Evolutionary conservation across 352 stramenopile genomes (phyloP).

Genomic region (Aphanomyces invadans): DNA sequence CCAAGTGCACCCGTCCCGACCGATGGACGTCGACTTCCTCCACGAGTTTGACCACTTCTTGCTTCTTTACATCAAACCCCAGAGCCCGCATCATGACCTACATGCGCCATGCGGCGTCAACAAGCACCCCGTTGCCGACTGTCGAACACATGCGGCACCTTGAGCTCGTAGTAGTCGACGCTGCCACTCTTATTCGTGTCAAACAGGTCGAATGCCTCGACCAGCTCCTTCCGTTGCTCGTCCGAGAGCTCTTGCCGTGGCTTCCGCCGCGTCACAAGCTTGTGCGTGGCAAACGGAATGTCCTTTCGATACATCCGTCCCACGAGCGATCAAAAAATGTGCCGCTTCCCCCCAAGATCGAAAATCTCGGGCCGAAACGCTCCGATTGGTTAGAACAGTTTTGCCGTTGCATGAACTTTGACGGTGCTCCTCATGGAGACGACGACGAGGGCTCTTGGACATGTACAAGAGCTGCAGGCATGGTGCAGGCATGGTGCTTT

Average conservation of each 20-base stretch:
- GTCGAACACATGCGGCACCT: no score
- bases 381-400: neutral
- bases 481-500: neutral
- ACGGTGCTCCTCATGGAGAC: no score
- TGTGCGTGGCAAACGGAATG: neutral
- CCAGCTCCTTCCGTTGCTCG: slow-evolving; percentile 85
- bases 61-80: slow-evolving; percentile 87
- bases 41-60: slow-evolving; percentile 81
- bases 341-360: neutral
- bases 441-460: no score
- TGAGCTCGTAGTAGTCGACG: slow-evolving; percentile 92
- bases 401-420: no score
- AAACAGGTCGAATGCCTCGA: slow-evolving; percentile 91
- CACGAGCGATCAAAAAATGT: neutral
- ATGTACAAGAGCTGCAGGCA: neutral
- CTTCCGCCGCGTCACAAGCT: slow-evolving; percentile 17
- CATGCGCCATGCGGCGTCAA: no score
- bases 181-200: slow-evolving; percentile 85
- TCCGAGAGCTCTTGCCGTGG: slow-evolving; percentile 56
- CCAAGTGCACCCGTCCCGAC: slow-evolving; percentile 80
- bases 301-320: slow-evolving; percentile 13
- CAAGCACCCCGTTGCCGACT: no score
- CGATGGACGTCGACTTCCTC: slow-evolving; percentile 84
- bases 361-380: neutral
- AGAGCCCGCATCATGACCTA: slow-evolving; percentile 87